phyloP scores from a whole-genome alignment of 768 basidiomycete genomes.

The Plicaturopsis crispa region DNA sequence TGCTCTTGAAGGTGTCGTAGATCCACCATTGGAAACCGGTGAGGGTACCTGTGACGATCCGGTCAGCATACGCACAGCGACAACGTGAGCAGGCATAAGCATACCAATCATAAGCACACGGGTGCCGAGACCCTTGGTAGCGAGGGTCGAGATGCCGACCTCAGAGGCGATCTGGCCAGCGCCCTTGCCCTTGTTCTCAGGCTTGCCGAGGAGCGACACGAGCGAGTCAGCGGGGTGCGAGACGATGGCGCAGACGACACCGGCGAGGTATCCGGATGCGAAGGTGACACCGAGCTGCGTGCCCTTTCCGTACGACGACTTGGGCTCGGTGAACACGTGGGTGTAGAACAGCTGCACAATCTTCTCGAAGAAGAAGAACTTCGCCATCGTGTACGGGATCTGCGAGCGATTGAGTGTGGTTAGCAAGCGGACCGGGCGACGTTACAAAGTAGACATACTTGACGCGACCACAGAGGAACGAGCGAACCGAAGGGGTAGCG shows the following conservation, averaged over 20 bases:
- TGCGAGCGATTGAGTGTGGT: constrained; percentile 18
- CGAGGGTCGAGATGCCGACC: constrained; percentile 54
- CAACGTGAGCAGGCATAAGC: constrained; percentile 15
- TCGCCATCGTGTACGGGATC: constrained; percentile 99
- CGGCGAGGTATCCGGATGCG: constrained; percentile 87
- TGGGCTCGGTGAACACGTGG: constrained; percentile 75
- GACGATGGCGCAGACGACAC: constrained; percentile 93
- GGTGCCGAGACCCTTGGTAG: constrained; percentile 83
- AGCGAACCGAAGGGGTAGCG: constrained; percentile 83
- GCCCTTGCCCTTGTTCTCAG: constrained; percentile 74
- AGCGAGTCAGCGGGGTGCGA: constrained; percentile 95
- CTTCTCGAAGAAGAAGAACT: constrained; percentile 95
- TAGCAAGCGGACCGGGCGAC: background rate
- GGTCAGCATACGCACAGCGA: background rate
- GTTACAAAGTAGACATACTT: constrained; percentile 36
- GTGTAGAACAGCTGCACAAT: constrained; percentile 85
- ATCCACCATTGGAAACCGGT: constrained; percentile 93
- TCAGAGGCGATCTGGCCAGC: constrained; percentile 65
- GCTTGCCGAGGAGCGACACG: constrained; percentile 91
- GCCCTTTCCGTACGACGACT: constrained; percentile 69
- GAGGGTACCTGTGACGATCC: constrained; percentile 32
- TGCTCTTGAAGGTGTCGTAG: constrained; percentile 79
- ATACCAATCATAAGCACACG: constrained; percentile 79
- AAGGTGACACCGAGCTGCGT: constrained; percentile 90
- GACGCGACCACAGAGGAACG: constrained; percentile 83